Evolutionary conservation across 139 green algal genomes (phyloP).

Genomic region (Chlamydomonas sphaeroides): DNA sequence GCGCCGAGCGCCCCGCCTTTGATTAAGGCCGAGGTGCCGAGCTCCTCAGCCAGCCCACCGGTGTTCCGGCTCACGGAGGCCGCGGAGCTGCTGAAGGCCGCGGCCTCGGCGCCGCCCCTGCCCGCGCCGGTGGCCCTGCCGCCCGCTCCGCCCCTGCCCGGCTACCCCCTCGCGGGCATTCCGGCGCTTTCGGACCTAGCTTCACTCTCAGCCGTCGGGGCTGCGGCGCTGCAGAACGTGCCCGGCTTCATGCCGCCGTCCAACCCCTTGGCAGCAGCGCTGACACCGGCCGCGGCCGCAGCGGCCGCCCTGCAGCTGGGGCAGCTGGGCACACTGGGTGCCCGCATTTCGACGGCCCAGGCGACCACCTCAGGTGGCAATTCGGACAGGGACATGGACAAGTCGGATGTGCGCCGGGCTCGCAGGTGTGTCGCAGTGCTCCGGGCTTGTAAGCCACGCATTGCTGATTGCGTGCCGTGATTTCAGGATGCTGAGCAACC

Average conservation of each 20-base stretch:
- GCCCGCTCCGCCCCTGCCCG: slow-evolving; percentile 1
- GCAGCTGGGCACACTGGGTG: slow-evolving; percentile 25
- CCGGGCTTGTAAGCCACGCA: too few species aligned
- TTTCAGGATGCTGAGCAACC: slow-evolving; percentile 92
- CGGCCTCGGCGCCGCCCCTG: not conserved
- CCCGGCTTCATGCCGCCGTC: not conserved
- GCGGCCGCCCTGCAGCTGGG: slow-evolving; percentile 50
- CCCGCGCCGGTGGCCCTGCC: slow-evolving; percentile 12
- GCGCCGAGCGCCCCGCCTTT: too few species aligned
- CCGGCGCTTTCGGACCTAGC: slow-evolving; percentile 29
- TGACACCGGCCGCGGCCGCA: slow-evolving; percentile 33
- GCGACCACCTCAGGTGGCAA: not conserved
- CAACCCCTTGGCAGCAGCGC: slow-evolving; percentile 8
- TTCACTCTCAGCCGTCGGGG: slow-evolving; percentile 28
- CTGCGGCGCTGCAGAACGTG: slow-evolving; percentile 22
- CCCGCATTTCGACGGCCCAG: not conserved
- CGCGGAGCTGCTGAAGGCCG: slow-evolving; percentile 1
- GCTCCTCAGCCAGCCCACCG: not conserved
- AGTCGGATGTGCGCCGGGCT: slow-evolving; percentile 22
- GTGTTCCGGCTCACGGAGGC: slow-evolving; percentile 12
- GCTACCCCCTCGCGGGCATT: slow-evolving; percentile 15
- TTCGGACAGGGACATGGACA: slow-evolving; percentile 37
- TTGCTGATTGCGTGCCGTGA: too few species aligned
- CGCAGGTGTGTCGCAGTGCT: slow-evolving; percentile 7
- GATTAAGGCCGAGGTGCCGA: slow-evolving; percentile 14